These are phyloP conservation scores for Vaccinium vitisidaea DNA, from an alignment of 148 eudicot species.

Conservation along the genomic window DNA sequence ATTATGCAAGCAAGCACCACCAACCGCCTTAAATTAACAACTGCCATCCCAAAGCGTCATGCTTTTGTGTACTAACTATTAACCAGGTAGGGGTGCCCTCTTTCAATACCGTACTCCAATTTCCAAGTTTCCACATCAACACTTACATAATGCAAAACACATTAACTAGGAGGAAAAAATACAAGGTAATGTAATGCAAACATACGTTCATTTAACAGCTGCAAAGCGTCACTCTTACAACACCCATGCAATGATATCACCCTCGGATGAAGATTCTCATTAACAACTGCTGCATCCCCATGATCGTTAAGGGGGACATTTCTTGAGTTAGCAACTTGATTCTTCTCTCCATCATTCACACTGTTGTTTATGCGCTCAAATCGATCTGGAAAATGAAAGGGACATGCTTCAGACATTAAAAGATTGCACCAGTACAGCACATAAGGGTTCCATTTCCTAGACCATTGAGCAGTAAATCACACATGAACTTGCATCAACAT, in stretches of 20 bases:
- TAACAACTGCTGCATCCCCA: slow-evolving; percentile 34
- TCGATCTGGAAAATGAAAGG: slow-evolving; percentile 35
- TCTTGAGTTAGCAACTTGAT: slow-evolving; percentile 34
- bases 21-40: not conserved
- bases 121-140: not conserved
- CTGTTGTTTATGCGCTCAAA: slow-evolving; percentile 45
- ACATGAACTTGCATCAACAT: not conserved
- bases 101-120: not conserved
- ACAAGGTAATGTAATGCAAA: slow-evolving; percentile 2
- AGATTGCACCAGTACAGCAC: not conserved
- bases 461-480: not conserved
- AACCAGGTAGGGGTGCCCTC: not conserved
- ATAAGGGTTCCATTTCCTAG: not conserved
- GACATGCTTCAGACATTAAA: not conserved
- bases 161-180: not conserved
- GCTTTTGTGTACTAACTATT: not conserved
- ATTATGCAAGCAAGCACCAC: not conserved
- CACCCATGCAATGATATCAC: slow-evolving; percentile 58
- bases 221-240: slow-evolving; percentile 53
- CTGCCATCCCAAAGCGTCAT: not conserved
- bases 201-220: slow-evolving; percentile 67
- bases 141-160: not conserved
- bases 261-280: slow-evolving; percentile 37
- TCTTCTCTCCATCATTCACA: slow-evolving; percentile 55
- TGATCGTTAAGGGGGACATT: slow-evolving; percentile 28